Base-by-base conservation (phyloP, 352 stramenopile species). In the Phytophthora fragariae region DNA sequence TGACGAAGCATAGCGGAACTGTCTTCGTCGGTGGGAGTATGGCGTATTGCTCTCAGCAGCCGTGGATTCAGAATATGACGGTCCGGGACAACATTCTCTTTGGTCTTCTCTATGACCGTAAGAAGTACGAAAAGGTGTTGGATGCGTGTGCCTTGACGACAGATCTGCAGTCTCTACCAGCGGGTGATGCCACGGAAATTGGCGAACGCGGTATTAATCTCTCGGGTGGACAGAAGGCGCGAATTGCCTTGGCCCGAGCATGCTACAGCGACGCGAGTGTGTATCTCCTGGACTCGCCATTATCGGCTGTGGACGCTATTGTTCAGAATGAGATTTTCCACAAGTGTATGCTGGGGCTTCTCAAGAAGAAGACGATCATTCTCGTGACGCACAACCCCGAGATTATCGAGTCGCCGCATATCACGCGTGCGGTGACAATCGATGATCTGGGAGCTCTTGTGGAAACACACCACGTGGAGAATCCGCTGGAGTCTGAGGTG, bases 51-150 rank as follows among this genome's bases (percentile, higher is more conserved):
- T 83, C 91, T n/a, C 94, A 98, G 72, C 83, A 92, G 37, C 85
- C 93, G 24, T 98, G 91, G 89, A 97, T 98, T 57, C 74, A 98
- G 47, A 97, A 98, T 39, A 75, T 84, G 79, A 84, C 76, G 7
- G 66, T 86, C 7, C 79, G 71, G 1, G 74, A 86, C 19, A 99
- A 99, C 74, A 97, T 99, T 65, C 73, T 98, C 14, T 99, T 99
- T 76, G 92, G 93, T n/a, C 70, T 84, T 50, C 73, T 73, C 10
- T 92, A 79, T 27, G 67, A 91, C 56, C 70, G 56, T 39, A 77
- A 74, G n/a, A 86, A 82, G 59, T 94, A 94, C 63, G 70, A 82
- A 27, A 83, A 81, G 35, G 74, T 86, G 27, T 24, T 97, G 54
- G 75, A 90, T 35, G 79, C 83, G 7, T 96, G 89, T 67, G 80